Evolutionary conservation across 2,329 filamentous ascomycete genomes (phyloP).

Genomic region (Paraphoma sp.): DNA sequence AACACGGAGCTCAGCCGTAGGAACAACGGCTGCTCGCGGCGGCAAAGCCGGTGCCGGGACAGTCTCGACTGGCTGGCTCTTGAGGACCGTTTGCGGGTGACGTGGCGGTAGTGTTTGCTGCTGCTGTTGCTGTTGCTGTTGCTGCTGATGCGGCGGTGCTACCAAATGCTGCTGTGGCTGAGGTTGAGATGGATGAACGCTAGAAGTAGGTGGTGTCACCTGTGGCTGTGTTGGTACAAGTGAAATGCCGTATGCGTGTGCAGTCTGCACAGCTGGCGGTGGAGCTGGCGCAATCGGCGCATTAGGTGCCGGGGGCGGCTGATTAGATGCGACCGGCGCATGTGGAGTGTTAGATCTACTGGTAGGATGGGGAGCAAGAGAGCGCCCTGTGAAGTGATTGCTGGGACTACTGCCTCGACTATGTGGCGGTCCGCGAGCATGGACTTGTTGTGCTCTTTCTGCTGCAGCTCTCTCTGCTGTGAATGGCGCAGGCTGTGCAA

Average conservation of each 20-base stretch:
- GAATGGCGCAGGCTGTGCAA: conserved; percentile 18
- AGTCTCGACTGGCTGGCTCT: conserved; percentile 31
- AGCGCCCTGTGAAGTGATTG: conserved; percentile 24
- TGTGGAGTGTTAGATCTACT: conserved; percentile 40
- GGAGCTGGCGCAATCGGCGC: conserved; percentile 9
- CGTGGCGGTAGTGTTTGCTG: not conserved
- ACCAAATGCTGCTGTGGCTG: conserved; percentile 8
- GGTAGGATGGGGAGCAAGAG: conserved; percentile 31
- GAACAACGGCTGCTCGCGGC: conserved; percentile 2
- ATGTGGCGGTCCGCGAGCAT: conserved; percentile 8
- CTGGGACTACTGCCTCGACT: conserved; percentile 35
- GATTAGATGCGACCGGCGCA: conserved; percentile 25
- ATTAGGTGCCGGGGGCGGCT: conserved; percentile 20
- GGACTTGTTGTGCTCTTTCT: conserved; percentile 21
- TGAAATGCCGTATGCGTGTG: conserved; percentile 24
- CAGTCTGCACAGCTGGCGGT: conserved; percentile 17
- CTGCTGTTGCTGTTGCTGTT: not conserved
- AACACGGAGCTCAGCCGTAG: conserved; percentile 27
- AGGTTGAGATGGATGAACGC: conserved; percentile 5
- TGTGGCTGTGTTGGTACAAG: conserved; percentile 20
- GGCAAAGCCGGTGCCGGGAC: conserved; percentile 2
- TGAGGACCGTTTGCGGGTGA: conserved; percentile 26
- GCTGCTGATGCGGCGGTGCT: conserved; percentile 12
- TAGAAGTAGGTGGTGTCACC: conserved; percentile 8
- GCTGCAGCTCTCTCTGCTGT: conserved; percentile 23